These are phyloP conservation scores for Cyphellophora europaea DNA, from an alignment of 2,329 filamentous ascomycete genomes.

Conservation along the genomic window DNA sequence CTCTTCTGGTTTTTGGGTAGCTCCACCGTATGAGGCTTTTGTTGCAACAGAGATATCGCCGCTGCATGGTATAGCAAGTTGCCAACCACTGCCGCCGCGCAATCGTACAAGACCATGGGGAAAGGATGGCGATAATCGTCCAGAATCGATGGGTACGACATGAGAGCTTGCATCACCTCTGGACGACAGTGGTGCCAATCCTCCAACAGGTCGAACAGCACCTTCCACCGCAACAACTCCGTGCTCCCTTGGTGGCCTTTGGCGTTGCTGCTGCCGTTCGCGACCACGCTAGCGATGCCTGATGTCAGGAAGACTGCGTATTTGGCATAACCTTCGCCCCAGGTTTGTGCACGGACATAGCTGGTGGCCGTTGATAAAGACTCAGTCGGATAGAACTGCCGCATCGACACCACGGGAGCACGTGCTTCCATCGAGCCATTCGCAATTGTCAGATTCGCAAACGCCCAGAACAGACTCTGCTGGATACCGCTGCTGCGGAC, in stretches of 20 bases:
- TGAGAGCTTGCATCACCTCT: slow-evolving; percentile 2
- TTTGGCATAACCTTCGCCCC: slow-evolving; percentile 3
- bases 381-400: background rate
- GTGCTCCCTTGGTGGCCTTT: background rate
- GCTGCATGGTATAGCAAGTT: slow-evolving; percentile 3
- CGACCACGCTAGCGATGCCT: background rate
- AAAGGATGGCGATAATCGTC: background rate
- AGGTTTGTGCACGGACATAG: background rate
- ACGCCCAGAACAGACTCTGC: slow-evolving; percentile 50
- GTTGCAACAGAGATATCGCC: slow-evolving; percentile 1
- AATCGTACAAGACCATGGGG: background rate
- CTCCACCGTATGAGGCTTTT: background rate
- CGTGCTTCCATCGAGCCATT: background rate
- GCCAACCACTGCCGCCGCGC: background rate
- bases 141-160: background rate
- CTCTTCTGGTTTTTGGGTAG: background rate
- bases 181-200: slow-evolving; percentile 2
- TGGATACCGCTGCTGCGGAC: slow-evolving; percentile 42
- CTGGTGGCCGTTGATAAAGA: background rate
- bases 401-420: background rate
- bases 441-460: slow-evolving; percentile 24
- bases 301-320: slow-evolving; percentile 2
- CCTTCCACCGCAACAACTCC: slow-evolving; percentile 1
- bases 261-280: background rate
- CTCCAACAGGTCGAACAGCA: slow-evolving; percentile 1